Evolutionary conservation across 2,329 filamentous ascomycete genomes (phyloP), one percentile per base, ranked within the genome.

Genomic region (Calonectria fujianensis): DNA sequence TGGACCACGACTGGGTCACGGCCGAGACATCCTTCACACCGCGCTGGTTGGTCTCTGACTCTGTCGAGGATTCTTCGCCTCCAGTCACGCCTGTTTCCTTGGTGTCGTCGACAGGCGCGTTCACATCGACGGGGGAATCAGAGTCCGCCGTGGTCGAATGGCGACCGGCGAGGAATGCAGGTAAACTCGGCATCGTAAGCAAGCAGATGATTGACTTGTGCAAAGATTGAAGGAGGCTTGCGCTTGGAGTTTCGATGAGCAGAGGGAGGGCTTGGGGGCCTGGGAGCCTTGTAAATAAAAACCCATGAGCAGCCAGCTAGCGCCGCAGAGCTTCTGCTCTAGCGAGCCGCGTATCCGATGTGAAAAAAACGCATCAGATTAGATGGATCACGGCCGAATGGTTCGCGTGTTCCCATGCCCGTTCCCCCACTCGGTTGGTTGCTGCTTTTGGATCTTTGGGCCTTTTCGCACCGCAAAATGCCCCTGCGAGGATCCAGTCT

Each of bases 1-100:
- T 80, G 16, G 79, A 80, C 85, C 85, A 86, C 35, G 85, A 81
- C 1, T 79, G 76, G 9, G 85, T 85, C 61, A 84, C 78, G 9
- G 84, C 85, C 76, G 85, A 82, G 45, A 85, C 83, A 29, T 79
- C 75, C 73, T 82, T 79, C n/a, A 86, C 83, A 78, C 85, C 85
- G 1, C 75, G 69, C 2, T 61, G 54, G 54, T 61, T 37, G 1
- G 39, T 35, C 11, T 61, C 54, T 10, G 54, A 59, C 54, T 61
- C 54, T 24, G 54, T 39, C 31, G 54, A 37, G n/a, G 32, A 61
- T 4, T 61, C 54, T n/a, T 61, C 54, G 10, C 32, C 54, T 5
- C 31, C 31, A 16, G 31, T 10, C 27, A 61, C 10, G 32, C 32
- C 54, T 11, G 54, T 61, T 4, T 61, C 54, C 32, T 61, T 61